Evolutionary conservation across 805 yeast genomes (phyloP).

Genomic region (Starmerella potacharoeniae): DNA sequence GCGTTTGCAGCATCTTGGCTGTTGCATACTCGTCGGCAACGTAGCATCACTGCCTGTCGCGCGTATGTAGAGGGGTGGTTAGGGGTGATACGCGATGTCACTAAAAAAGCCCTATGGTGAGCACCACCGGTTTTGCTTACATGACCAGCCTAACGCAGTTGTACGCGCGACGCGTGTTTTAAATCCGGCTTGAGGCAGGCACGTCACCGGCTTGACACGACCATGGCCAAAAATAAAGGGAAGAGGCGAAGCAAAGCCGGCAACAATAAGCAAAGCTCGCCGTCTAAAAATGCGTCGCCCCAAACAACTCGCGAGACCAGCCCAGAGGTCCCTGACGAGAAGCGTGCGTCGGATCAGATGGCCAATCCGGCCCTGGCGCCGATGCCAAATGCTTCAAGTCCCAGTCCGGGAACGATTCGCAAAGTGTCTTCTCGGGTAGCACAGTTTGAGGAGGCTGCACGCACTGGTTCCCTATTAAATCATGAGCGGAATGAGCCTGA

Average conservation of each 20-base stretch:
- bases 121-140: neutral
- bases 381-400: neutral
- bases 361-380: neutral
- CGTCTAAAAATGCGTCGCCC: neutral
- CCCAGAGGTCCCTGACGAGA: neutral
- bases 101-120: neutral
- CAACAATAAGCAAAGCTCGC: neutral
- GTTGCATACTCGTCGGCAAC: neutral
- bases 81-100: neutral
- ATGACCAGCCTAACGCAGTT: neutral
- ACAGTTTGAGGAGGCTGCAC: conserved; percentile 7
- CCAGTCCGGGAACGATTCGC: neutral
- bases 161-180: neutral
- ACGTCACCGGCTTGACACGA: neutral
- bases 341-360: neutral
- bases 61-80: neutral
- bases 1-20: no score
- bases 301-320: neutral
- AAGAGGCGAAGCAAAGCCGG: neutral
- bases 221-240: neutral
- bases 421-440: conserved; percentile 2
- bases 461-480: neutral
- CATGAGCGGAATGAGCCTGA: neutral
- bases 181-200: neutral
- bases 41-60: neutral